A percentile compares a stretch with the other conserved stretches of the same genome.
Evolutionary conservation across 176 grass and related monocot species (phyloP).

Genomic region (Bromus sterilis): DNA sequence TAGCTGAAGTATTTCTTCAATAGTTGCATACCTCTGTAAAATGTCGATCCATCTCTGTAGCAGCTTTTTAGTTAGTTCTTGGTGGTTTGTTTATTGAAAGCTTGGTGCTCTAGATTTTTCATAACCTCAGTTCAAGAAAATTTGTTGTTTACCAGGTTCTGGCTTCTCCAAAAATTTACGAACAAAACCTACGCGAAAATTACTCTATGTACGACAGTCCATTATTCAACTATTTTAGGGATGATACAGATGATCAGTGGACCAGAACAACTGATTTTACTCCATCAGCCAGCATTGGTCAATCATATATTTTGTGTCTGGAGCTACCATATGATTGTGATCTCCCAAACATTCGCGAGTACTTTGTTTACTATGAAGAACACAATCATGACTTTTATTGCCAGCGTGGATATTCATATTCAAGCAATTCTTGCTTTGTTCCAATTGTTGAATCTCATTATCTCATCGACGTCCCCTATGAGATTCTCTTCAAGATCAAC

Average conservation of each 20-base stretch:
- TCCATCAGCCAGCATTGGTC: slow-evolving; percentile 63
- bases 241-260: slow-evolving; percentile 68
- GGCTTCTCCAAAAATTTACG: slow-evolving; percentile 80
- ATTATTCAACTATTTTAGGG: slow-evolving; percentile 57
- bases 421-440: slow-evolving; percentile 36
- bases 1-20: background rate
- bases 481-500: slow-evolving; percentile 81
- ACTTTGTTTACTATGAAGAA: slow-evolving; percentile 67
- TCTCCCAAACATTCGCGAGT: slow-evolving; percentile 50
- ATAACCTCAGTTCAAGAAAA: background rate
- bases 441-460: slow-evolving; percentile 52
- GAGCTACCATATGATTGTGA: slow-evolving; percentile 29
- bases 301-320: slow-evolving; percentile 75
- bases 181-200: background rate
- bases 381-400: slow-evolving; percentile 33
- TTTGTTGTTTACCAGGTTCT: slow-evolving; percentile 33
- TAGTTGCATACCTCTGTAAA: background rate
- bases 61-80: background rate
- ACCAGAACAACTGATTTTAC: slow-evolving; percentile 75
- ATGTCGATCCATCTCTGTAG: background rate
- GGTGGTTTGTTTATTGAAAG: background rate
- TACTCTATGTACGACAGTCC: slow-evolving; percentile 36
- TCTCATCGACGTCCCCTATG: slow-evolving; percentile 44
- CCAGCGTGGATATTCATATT: slow-evolving; percentile 45
- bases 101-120: background rate